These are phyloP conservation scores for Rhizopogon vesiculosus DNA, from an alignment of 768 basidiomycete genomes.

Conservation along the genomic window DNA sequence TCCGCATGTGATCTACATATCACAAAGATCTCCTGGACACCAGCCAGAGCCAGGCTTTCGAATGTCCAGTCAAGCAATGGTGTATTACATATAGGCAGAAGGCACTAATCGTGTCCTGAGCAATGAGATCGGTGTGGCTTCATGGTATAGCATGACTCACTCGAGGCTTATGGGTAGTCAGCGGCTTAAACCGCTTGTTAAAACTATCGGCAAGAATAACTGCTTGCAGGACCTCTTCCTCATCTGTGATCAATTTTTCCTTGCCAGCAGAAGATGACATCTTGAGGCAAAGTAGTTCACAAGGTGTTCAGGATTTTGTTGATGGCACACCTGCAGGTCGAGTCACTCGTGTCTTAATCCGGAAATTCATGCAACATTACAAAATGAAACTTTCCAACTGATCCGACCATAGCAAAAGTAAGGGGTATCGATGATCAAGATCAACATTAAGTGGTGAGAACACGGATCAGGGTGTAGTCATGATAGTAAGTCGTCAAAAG, in stretches of 20 bases:
- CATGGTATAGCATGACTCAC: conserved; percentile 39
- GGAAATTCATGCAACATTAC: conserved; percentile 16
- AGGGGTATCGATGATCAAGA: conserved; percentile 54
- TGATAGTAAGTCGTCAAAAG: conserved; percentile 51
- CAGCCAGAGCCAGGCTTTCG: conserved; percentile 90
- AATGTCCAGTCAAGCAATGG: conserved; percentile 95
- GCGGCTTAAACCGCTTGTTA: conserved; percentile 87
- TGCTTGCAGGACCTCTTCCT: conserved; percentile 89
- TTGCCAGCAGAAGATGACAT: conserved; percentile 54
- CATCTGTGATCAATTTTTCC: conserved; percentile 61
- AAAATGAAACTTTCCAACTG: conserved; percentile 24
- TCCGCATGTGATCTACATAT: conserved; percentile 90
- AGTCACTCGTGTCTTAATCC: conserved; percentile 15
- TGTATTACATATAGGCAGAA: conserved; percentile 91
- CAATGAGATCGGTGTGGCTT: conserved; percentile 12
- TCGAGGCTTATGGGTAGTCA: conserved; percentile 85
- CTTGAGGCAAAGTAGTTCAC: conserved; percentile 21
- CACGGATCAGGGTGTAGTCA: conserved; percentile 55
- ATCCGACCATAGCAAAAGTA: conserved; percentile 25
- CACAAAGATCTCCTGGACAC: conserved; percentile 94
- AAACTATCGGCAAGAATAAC: conserved; percentile 96
- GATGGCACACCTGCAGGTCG: conserved; percentile 6
- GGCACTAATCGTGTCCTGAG: conserved; percentile 50
- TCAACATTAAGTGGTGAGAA: conserved; percentile 65
- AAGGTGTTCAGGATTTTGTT: conserved; percentile 2